phyloP scores from a whole-genome alignment of 352 stramenopile species.

The Phytophthora agathidicida region DNA sequence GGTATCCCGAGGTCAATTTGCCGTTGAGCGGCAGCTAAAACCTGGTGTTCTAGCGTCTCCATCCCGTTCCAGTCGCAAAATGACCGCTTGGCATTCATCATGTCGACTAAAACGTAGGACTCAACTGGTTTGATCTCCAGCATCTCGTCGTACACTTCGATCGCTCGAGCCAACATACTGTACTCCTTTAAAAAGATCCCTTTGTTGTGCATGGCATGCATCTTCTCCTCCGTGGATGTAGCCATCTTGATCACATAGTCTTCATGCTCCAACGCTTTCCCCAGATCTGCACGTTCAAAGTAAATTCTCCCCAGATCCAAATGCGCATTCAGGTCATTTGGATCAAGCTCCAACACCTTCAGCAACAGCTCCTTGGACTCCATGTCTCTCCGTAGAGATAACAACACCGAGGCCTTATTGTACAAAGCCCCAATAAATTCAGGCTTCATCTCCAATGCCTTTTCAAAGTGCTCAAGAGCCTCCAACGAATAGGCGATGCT shows the following conservation, averaged over 20 bases:
- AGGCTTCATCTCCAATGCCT: slow-evolving; percentile 40
- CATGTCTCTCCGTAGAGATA: slow-evolving; percentile 37
- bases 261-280: slow-evolving; percentile 49
- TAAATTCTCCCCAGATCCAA: slow-evolving; percentile 62
- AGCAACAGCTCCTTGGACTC: slow-evolving; percentile 46
- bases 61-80: slow-evolving; percentile 67
- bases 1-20: slow-evolving; percentile 16
- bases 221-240: slow-evolving; percentile 2
- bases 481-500: slow-evolving; percentile 48
- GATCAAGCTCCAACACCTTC: slow-evolving; percentile 50
- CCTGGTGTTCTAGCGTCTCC: slow-evolving; percentile 50
- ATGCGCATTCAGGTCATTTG: slow-evolving; percentile 46
- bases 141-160: slow-evolving; percentile 50
- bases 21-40: slow-evolving; percentile 34
- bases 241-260: slow-evolving; percentile 42
- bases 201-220: slow-evolving; percentile 75
- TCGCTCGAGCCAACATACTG: slow-evolving; percentile 39
- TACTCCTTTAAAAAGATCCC: slow-evolving; percentile 67
- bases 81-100: slow-evolving; percentile 54
- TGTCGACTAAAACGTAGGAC: slow-evolving; percentile 48
- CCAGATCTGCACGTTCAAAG: slow-evolving; percentile 50
- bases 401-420: slow-evolving; percentile 76
- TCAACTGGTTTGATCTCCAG: slow-evolving; percentile 40
- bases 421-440: slow-evolving; percentile 57
- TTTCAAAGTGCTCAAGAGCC: slow-evolving; percentile 69